Conservation (phyloP, 23 red algal species). For the Gracilariopsis chorda region DNA sequence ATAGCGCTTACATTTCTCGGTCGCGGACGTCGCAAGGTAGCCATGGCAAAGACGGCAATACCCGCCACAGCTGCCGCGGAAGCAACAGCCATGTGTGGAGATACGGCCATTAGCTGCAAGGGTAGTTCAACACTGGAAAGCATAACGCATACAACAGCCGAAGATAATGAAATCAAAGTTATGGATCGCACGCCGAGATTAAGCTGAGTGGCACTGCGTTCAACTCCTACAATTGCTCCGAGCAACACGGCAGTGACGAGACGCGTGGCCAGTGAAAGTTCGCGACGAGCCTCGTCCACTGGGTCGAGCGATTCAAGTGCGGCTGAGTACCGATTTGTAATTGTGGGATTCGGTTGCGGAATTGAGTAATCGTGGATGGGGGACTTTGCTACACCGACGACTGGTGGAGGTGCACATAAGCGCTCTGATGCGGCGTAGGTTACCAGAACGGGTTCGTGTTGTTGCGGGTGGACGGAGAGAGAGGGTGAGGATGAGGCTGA, state of each 20-base stretch:
- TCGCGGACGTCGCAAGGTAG: neutral
- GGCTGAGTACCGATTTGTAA: neutral
- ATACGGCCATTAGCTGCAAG: neutral
- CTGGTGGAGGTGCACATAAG: neutral
- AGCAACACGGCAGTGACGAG: slow-evolving; percentile 45
- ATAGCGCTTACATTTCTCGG: neutral
- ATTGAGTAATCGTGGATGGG: slow-evolving; percentile 9
- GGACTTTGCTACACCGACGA: slow-evolving; percentile 11
- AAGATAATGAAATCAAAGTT: slow-evolving; percentile 22
- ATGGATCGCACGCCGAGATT: slow-evolving; percentile 65
- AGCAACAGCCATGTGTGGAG: neutral
- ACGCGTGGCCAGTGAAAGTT: slow-evolving; percentile 34
- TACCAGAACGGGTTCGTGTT: neutral
- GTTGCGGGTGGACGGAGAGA: neutral
- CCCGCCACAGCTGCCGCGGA: neutral
- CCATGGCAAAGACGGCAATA: neutral
- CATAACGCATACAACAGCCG: slow-evolving; percentile 11
- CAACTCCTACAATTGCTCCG: slow-evolving; percentile 33
- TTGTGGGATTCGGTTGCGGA: too few species aligned
- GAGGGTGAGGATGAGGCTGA: neutral
- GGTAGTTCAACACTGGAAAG: neutral
- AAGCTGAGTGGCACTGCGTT: slow-evolving; percentile 36
- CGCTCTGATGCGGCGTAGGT: neutral
- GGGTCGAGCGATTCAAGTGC: neutral
- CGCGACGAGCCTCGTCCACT: slow-evolving; percentile 19